phyloP scores from a whole-genome alignment of 176 grass and related monocot species.

The Musa troglodytarum region DNA sequence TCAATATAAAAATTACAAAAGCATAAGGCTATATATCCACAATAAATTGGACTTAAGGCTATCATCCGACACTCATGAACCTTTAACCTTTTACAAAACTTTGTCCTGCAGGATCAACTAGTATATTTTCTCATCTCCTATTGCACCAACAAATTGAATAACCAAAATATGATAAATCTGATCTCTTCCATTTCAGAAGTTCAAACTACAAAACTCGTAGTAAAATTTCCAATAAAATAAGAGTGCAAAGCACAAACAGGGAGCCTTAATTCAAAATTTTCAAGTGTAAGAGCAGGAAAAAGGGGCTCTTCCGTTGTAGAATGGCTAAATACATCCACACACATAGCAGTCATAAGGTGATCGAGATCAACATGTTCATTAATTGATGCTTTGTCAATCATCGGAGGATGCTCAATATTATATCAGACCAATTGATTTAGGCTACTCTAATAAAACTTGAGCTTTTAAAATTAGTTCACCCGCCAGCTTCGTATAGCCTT shows the following conservation, averaged over 20 bases:
- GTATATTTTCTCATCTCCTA: neutral
- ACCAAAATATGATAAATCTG: neutral
- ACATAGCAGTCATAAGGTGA: neutral
- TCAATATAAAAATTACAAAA: conserved; percentile 6
- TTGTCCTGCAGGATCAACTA: neutral
- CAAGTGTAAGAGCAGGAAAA: neutral
- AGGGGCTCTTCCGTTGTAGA: neutral
- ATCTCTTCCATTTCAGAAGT: neutral
- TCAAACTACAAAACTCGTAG: neutral
- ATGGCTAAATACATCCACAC: neutral
- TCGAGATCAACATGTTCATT: neutral
- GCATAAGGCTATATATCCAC: conserved; percentile 4
- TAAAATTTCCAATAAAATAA: neutral
- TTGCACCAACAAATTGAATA: neutral
- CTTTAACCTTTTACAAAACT: neutral
- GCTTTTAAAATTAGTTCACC: neutral
- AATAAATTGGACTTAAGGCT: neutral
- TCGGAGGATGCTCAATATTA: neutral
- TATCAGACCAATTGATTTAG: neutral
- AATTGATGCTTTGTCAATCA: neutral
- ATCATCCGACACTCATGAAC: neutral
- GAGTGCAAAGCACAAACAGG: neutral
- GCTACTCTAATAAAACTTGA: neutral
- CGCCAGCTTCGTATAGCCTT: too few relatives aligned
- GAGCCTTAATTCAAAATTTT: neutral